Percentiles rank a stretch among this genome's conserved stretches.
These are phyloP conservation scores for Sugiyamaella qingdaonensis DNA, from an alignment of 805 yeast species.

Conservation along the genomic window DNA sequence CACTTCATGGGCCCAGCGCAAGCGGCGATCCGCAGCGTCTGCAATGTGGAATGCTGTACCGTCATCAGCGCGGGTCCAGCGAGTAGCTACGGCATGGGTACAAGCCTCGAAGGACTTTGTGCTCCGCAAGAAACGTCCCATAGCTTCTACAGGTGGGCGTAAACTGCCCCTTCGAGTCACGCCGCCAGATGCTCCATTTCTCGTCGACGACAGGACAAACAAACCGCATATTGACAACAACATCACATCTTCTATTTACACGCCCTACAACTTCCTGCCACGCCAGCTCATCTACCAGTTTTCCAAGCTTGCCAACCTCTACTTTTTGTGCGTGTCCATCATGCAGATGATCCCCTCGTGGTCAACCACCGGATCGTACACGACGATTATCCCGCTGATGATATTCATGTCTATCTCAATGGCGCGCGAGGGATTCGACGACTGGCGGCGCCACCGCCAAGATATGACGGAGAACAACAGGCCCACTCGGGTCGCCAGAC, in stretches of 20 bases:
- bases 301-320: slow-evolving; percentile 86
- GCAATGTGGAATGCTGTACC: neutral
- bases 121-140: slow-evolving; percentile 28
- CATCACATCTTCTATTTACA: slow-evolving; percentile 85
- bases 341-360: slow-evolving; percentile 94
- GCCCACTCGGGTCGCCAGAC: slow-evolving; percentile 39
- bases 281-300: slow-evolving; percentile 87
- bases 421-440: slow-evolving; percentile 91
- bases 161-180: slow-evolving; percentile 61
- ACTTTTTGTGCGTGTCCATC: slow-evolving; percentile 84
- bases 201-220: slow-evolving; percentile 67
- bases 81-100: neutral
- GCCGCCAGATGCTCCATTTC: slow-evolving; percentile 32
- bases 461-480: slow-evolving; percentile 82
- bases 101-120: slow-evolving; percentile 23
- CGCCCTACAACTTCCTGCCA: slow-evolving; percentile 76
- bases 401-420: slow-evolving; percentile 86
- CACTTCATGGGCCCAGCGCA: slow-evolving; percentile 24
- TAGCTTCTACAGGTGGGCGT: slow-evolving; percentile 67
- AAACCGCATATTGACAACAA: slow-evolving; percentile 60
- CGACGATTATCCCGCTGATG: slow-evolving; percentile 85
- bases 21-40: neutral
- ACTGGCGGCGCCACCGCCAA: slow-evolving; percentile 76
- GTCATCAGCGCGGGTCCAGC: neutral
- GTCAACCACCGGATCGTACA: slow-evolving; percentile 95